These are phyloP conservation scores for Coniochaeta sp. DNA, from an alignment of 2,329 filamentous ascomycete genomes.

Conservation along the genomic window DNA sequence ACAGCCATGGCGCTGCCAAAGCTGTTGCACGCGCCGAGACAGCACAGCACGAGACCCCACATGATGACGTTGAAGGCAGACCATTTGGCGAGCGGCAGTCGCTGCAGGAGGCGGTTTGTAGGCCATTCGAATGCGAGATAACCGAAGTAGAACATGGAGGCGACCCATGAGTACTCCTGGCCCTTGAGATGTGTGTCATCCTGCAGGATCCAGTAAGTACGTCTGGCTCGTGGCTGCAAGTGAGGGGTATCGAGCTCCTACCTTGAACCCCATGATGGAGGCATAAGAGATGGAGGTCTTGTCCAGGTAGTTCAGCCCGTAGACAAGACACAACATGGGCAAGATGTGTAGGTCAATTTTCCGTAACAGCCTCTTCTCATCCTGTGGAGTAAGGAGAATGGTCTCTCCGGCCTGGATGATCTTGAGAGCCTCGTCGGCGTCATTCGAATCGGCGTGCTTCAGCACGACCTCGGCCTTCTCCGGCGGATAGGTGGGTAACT, in stretches of 20 bases:
- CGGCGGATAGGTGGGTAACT: background rate
- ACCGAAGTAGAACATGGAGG: conserved; percentile 39
- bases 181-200: conserved; percentile 32
- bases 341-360: conserved; percentile 39
- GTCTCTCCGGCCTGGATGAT: conserved; percentile 27
- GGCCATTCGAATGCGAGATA: conserved; percentile 55
- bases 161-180: conserved; percentile 42
- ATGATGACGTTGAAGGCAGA: conserved; percentile 55
- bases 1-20: conserved; percentile 56
- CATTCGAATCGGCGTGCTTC: conserved; percentile 27
- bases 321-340: conserved; percentile 48
- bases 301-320: conserved; percentile 50
- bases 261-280: conserved; percentile 43
- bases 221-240: background rate
- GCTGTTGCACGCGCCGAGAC: conserved; percentile 54
- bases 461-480: conserved; percentile 6
- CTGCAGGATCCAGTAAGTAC: conserved; percentile 3
- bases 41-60: conserved; percentile 50
- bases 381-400: conserved; percentile 28
- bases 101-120: conserved; percentile 56
- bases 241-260: conserved; percentile 5
- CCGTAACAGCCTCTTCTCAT: conserved; percentile 29
- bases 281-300: conserved; percentile 37
- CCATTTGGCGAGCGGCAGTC: conserved; percentile 59
- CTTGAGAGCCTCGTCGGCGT: conserved; percentile 35